These are phyloP conservation scores for Fonsecaea erecta DNA, from an alignment of 2,329 filamentous ascomycete genomes.

Conservation along the genomic window DNA sequence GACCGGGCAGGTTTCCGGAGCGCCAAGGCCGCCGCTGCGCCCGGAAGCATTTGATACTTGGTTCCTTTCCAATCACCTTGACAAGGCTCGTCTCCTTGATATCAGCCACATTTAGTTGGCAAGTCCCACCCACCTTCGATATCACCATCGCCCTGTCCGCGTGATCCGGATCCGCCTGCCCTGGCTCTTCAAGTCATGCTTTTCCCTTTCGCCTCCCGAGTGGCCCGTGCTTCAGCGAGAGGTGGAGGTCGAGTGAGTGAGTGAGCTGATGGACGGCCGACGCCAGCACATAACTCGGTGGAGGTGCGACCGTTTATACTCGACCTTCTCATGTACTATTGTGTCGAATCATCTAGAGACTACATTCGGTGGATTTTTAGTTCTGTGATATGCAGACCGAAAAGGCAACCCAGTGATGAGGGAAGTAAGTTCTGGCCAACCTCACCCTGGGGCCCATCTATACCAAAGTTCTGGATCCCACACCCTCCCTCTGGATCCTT, in stretches of 20 bases:
- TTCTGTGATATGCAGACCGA: not conserved
- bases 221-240: not conserved
- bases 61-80: not conserved
- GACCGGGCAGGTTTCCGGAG: not conserved
- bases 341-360: not conserved
- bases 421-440: not conserved
- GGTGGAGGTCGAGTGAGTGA: not conserved
- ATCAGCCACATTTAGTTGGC: not conserved
- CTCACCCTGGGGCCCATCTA: not conserved
- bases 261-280: not conserved
- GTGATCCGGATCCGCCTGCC: not conserved
- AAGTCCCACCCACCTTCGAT: not conserved
- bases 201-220: not conserved
- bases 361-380: not conserved
- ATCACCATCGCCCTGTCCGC: not conserved
- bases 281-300: not conserved
- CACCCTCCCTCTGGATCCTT: not conserved
- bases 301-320: not conserved
- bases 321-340: not conserved
- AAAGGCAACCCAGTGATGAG: not conserved
- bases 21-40: not conserved
- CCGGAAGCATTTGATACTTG: not conserved
- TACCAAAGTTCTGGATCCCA: constrained; percentile 1
- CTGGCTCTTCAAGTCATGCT: not conserved
- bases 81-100: not conserved